Conservation (phyloP, 1,284 basidiomycete genomes). For the Baeospora myosura region DNA sequence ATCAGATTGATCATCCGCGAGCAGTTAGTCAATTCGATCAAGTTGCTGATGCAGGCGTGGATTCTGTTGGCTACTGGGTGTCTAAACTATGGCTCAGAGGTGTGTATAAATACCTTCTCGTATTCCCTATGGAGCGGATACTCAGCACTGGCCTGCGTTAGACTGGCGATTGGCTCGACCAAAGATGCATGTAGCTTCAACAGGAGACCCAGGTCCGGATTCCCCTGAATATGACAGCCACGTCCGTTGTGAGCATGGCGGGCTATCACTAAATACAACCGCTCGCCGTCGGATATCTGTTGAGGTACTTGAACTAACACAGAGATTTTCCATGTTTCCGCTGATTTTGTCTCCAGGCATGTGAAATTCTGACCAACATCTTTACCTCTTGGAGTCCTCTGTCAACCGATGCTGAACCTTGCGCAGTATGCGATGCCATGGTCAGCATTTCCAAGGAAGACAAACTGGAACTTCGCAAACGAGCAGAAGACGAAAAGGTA, state of each 20-base stretch:
- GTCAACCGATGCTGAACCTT: conserved; percentile 42
- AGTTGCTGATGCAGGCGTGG: conserved; percentile 34
- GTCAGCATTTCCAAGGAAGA: conserved; percentile 51
- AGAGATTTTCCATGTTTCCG: background rate
- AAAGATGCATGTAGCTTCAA: conserved; percentile 56
- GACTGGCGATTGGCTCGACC: conserved; percentile 69
- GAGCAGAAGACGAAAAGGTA: conserved; percentile 72
- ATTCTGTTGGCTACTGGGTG: conserved; percentile 56
- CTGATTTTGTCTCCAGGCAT: conserved; percentile 35
- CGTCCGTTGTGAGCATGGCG: conserved; percentile 64
- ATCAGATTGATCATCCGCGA: conserved; percentile 57
- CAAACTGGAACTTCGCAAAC: conserved; percentile 48
- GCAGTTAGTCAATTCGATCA: conserved; percentile 51
- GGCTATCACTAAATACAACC: conserved; percentile 44
- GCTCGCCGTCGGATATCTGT: conserved; percentile 54
- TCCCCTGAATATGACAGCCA: conserved; percentile 45
- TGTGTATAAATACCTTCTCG: no score
- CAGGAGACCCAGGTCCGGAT: conserved; percentile 61
- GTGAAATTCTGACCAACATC: conserved; percentile 41
- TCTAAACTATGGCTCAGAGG: conserved; percentile 75
- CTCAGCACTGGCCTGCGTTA: conserved; percentile 24
- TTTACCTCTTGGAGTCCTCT: conserved; percentile 62
- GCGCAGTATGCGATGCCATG: conserved; percentile 50
- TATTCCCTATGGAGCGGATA: no score
- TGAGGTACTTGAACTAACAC: conserved; percentile 34